phyloP scores from a whole-genome alignment of 768 basidiomycete species.

The Trametes maxima region DNA sequence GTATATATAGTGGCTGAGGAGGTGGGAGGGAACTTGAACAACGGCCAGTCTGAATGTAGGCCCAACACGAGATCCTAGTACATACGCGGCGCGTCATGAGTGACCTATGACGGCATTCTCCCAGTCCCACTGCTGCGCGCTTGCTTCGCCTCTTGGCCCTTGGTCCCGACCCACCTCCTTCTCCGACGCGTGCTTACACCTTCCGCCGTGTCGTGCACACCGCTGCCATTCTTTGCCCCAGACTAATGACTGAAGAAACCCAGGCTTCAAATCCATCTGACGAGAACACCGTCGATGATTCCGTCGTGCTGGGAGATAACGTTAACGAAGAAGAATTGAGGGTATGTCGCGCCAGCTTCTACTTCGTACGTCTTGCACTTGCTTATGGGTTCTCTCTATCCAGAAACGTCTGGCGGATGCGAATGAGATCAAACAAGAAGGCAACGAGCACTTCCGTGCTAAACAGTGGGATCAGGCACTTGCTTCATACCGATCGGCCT shows the following conservation, averaged over 20 bases:
- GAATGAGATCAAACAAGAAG: constrained; percentile 68
- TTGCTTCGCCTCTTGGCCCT: too few relatives aligned
- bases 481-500: constrained; percentile 64
- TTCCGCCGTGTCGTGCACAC: neutral
- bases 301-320: too few relatives aligned
- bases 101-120: neutral
- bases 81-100: neutral
- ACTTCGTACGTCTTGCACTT: neutral
- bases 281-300: neutral
- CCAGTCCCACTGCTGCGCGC: neutral
- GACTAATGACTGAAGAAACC: neutral
- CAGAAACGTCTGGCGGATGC: constrained; percentile 54
- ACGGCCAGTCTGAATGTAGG: too few relatives aligned
- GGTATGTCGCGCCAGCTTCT: neutral
- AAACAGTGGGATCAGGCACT: constrained; percentile 72
- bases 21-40: too few relatives aligned
- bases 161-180: neutral
- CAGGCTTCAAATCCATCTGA: neutral
- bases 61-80: neutral
- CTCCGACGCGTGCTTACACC: neutral
- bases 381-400: neutral
- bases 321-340: neutral
- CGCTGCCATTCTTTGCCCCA: neutral
- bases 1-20: neutral
- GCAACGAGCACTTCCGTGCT: constrained; percentile 72